Conservation (phyloP, 2,329 filamentous ascomycete species). For the Monosporascus sp. region DNA sequence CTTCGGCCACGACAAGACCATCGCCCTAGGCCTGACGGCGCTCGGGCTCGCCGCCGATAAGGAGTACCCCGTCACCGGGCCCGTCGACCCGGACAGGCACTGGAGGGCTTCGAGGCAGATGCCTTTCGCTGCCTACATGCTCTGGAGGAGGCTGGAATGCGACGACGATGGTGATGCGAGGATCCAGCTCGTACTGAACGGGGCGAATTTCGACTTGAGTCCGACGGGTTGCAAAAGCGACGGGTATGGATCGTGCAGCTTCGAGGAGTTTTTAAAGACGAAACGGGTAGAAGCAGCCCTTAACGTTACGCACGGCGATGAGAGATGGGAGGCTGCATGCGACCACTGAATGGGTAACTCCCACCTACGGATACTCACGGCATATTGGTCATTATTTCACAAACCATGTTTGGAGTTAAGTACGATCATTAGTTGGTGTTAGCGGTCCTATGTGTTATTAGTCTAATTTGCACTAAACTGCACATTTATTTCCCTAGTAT, state of each 20-base stretch:
- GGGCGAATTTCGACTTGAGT: constrained; percentile 16
- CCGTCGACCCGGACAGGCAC: constrained; percentile 10
- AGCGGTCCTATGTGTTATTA: no score
- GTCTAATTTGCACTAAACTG: no score
- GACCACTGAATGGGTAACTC: background rate
- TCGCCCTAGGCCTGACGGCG: constrained; percentile 14
- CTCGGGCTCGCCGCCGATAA: constrained; percentile 13
- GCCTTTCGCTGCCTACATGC: constrained; percentile 17
- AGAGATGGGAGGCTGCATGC: constrained; percentile 13
- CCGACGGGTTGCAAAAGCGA: constrained; percentile 15
- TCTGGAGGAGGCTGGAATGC: constrained; percentile 15
- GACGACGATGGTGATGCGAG: constrained; percentile 3
- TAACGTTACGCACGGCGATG: constrained; percentile 12
- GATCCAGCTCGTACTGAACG: constrained; percentile 17
- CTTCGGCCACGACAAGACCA: constrained; percentile 20
- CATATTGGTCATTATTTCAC: no score
- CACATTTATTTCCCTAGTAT: no score
- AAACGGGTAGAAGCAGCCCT: constrained; percentile 11
- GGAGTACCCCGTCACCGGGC: constrained; percentile 11
- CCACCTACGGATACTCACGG: no score
- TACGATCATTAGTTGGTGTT: no score
- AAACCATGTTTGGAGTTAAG: no score
- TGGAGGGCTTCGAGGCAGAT: constrained; percentile 15
- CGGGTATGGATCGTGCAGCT: constrained; percentile 13
- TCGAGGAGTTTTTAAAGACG: constrained; percentile 12